phyloP scores from a whole-genome alignment of 345 rosid species.

The Salix viminalis region DNA sequence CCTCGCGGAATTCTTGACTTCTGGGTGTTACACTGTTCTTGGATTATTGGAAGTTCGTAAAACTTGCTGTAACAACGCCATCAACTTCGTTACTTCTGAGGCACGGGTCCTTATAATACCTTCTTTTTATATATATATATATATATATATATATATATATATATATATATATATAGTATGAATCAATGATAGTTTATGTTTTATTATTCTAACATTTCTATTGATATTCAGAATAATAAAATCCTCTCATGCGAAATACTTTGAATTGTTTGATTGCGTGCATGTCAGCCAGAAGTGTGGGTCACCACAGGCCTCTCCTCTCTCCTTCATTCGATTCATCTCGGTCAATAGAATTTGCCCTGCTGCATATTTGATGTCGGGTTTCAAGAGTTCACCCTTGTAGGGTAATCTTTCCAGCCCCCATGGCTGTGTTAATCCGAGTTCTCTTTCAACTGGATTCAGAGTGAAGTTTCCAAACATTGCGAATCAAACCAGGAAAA shows the following conservation, averaged over 20 bases:
- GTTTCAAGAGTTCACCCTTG: background rate
- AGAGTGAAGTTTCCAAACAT: background rate
- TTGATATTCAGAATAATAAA: background rate
- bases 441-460: background rate
- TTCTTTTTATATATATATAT: too few species aligned
- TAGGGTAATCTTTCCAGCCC: background rate
- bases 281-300: background rate
- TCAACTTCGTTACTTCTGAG: background rate
- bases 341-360: background rate
- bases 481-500: too few species aligned
- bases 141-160: too few species aligned
- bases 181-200: background rate
- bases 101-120: background rate
- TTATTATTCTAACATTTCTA: background rate
- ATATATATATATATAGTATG: too few species aligned
- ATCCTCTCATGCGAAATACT: background rate
- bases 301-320: background rate
- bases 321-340: background rate
- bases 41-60: slow-evolving; percentile 3
- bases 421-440: background rate
- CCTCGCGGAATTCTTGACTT: background rate
- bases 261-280: background rate
- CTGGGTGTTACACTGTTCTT: slow-evolving; percentile 2
- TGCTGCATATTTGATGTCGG: background rate
- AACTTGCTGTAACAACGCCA: background rate